A percentile compares a stretch with the other conserved stretches of the same genome.
phyloP scores from a whole-genome alignment of 257 asterid species.

The Solanum chiquidenum region DNA sequence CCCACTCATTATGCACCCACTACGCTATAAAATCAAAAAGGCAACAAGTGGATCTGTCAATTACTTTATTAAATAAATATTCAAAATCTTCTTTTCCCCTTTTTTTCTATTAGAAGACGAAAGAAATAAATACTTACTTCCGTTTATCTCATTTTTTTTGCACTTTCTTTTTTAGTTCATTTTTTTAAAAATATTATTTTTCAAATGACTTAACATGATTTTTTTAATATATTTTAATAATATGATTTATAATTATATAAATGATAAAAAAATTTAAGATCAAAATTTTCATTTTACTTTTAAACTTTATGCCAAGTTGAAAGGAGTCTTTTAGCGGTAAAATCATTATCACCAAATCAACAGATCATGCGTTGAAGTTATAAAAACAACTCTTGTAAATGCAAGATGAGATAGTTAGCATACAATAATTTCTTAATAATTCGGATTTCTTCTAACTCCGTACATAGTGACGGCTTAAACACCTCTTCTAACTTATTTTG shows the following conservation, averaged over 20 bases:
- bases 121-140: not conserved
- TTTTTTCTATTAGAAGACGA: not conserved
- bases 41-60: not conserved
- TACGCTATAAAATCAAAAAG: not conserved
- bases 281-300: not conserved
- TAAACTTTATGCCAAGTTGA: not conserved
- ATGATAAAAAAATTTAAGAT: not conserved
- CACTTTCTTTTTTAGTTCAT: not conserved
- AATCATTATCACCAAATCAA: too few species aligned
- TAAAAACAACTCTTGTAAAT: not conserved
- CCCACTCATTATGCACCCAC: not conserved
- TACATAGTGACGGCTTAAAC: too few species aligned
- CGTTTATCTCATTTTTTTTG: not conserved
- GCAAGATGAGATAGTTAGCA: not conserved
- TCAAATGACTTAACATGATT: not conserved
- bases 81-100: not conserved
- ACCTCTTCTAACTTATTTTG: not conserved
- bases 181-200: not conserved
- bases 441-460: rapidly evolving
- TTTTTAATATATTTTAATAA: too few species aligned
- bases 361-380: not conserved
- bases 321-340: too few species aligned
- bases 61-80: not conserved
- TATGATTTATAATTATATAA: not conserved
- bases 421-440: too few species aligned